Conservation (phyloP, 2,329 filamentous ascomycete genomes). For the Penicillium sp. region DNA sequence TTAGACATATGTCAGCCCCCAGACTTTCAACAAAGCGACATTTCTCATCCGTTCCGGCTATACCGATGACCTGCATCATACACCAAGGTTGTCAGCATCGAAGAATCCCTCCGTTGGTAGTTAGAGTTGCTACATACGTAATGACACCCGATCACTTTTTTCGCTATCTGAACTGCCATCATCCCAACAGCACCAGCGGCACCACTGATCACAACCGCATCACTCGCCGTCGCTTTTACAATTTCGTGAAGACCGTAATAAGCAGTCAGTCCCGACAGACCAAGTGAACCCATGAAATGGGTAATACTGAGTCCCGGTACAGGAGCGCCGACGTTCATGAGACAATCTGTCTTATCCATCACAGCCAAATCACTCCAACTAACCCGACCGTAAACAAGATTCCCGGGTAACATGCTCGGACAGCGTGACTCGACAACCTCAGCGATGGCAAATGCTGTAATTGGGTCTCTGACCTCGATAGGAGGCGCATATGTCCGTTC, state of each 20-base stretch:
- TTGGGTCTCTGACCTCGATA: not conserved
- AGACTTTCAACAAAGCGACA: not conserved
- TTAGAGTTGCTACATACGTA: not conserved
- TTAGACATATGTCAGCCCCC: not conserved
- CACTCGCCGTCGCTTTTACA: conserved; percentile 1
- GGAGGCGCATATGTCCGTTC: not conserved
- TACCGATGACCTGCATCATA: not conserved
- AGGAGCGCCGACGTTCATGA: not conserved
- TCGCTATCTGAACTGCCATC: conserved; percentile 15
- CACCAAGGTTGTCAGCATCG: not conserved
- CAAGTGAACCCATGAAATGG: conserved; percentile 11
- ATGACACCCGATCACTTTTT: conserved; percentile 1
- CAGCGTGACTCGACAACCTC: not conserved
- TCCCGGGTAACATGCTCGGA: not conserved
- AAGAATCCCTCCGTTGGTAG: not conserved
- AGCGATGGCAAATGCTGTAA: not conserved
- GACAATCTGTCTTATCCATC: conserved; percentile 4
- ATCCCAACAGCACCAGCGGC: conserved; percentile 14
- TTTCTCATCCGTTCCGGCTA: conserved; percentile 1
- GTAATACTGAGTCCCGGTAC: not conserved
- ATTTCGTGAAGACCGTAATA: conserved; percentile 13
- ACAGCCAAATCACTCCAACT: not conserved
- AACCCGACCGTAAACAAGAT: not conserved
- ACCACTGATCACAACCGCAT: conserved; percentile 11
- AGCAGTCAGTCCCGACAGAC: conserved; percentile 12